These are phyloP conservation scores for Aspergillus funiculosus DNA, from an alignment of 495 filamentous ascomycete species.

Conservation along the genomic window DNA sequence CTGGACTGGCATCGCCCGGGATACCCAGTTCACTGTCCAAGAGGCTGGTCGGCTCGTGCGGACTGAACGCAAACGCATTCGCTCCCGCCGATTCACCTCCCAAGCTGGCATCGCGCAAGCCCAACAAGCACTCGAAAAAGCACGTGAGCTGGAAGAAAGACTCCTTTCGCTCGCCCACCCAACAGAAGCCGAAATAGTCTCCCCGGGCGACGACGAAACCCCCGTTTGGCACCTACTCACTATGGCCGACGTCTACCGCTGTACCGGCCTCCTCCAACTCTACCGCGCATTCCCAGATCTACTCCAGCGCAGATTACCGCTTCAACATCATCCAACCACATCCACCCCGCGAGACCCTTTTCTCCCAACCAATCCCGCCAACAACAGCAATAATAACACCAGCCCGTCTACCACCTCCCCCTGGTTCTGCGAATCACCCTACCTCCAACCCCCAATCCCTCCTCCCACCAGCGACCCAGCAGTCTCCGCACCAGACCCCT, in stretches of 20 bases:
- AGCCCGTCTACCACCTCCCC: conserved; percentile 3
- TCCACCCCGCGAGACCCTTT: conserved; percentile 21
- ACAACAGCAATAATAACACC: too few species aligned
- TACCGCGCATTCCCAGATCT: conserved; percentile 53
- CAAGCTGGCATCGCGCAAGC: conserved; percentile 37
- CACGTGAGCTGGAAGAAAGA: conserved; percentile 45
- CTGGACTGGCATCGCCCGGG: conserved; percentile 54
- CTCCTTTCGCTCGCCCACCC: conserved; percentile 47
- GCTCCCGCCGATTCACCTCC: conserved; percentile 31
- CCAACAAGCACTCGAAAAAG: conserved; percentile 41
- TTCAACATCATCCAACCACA: conserved; percentile 5
- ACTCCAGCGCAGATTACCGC: conserved; percentile 38
- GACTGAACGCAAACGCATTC: conserved; percentile 42
- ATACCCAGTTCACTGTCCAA: conserved; percentile 48
- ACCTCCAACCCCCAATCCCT: background rate
- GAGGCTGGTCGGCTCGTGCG: conserved; percentile 51
- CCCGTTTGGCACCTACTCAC: conserved; percentile 51
- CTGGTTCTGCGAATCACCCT: conserved; percentile 15
- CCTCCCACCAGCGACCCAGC: conserved; percentile 5
- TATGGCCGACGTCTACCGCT: conserved; percentile 54
- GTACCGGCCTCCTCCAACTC: conserved; percentile 48
- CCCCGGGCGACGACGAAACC: conserved; percentile 50
- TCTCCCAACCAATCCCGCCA: conserved; percentile 28
- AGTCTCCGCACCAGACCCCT: conserved; percentile 7
- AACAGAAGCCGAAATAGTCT: conserved; percentile 43